Base-by-base conservation (phyloP, 2,329 filamentous ascomycete genomes). In the Thermomyces lanuginosus region DNA sequence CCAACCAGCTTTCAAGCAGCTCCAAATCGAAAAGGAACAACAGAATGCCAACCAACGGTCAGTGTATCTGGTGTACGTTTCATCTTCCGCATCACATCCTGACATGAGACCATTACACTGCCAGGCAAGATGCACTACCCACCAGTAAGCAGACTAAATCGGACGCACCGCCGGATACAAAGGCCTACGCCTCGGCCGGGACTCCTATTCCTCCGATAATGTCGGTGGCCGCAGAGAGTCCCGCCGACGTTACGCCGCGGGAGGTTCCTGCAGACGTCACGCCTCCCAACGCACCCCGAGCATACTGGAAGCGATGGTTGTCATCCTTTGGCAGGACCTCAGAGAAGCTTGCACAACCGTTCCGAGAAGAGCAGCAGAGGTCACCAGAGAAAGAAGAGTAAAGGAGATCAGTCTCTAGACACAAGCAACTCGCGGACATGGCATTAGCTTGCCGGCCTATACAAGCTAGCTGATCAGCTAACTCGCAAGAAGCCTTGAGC, bases 1-100 rank as follows among this genome's bases (percentile, higher is more conserved):
- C 41, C 49, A 58, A 27, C 55, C 55, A 12, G 46, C 52, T 11
- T 46, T 56, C 22, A 41, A 46, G 22, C 43, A 56, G 24, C 38
- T 53, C 17, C 43, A 53, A 13, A 27, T 33, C 21, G 48, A n/a
- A n/a, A 54, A 17, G 47, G 47, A 26, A 40, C 37, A 27, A 22
- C 34, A 25, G 26, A 34, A 25, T 36, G 31, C n/a, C 31, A 23
- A 11, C 8, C 8, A 25, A 6, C 14, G 9, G 13, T 16, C 8
- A 6, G 23, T 25, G 6, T 7, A 15, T 6, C 6, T 15, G 6
- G 9, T 6, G 10, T 8, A 23, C n/a, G n/a, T n/a, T n/a, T n/a
- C n/a, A n/a, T n/a, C n/a, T n/a, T n/a, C n/a, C n/a, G n/a, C n/a
- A n/a, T 8, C 21, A 23, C 7, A 8, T 23, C 6, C 7, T 23